Conservation (phyloP, 2,329 filamentous ascomycete genomes). For the Aureobasidium uvarum region DNA sequence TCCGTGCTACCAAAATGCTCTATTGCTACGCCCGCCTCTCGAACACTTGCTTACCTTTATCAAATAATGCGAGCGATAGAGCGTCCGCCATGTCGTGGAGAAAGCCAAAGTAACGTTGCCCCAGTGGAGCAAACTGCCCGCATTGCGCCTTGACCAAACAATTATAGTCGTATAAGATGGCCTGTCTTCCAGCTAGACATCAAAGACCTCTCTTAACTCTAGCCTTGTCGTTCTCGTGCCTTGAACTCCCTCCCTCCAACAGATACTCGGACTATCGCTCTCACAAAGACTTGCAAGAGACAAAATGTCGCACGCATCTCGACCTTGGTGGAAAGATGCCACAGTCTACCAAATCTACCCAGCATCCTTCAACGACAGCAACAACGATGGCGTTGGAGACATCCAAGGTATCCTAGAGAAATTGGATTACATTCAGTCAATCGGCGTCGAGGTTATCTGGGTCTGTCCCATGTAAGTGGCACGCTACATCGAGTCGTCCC, state of each 20-base stretch:
- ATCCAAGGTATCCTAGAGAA: slow-evolving; percentile 63
- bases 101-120: not conserved
- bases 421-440: slow-evolving; percentile 59
- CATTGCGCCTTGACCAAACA: not conserved
- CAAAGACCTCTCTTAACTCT: not conserved
- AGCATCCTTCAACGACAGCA: slow-evolving; percentile 51
- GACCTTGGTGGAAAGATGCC: slow-evolving; percentile 48
- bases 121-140: not conserved
- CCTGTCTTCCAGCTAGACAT: not conserved
- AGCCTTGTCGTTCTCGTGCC: not conserved
- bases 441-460: slow-evolving; percentile 66
- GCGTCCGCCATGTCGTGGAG: not conserved
- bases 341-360: slow-evolving; percentile 50
- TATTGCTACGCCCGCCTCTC: not conserved
- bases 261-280: too few relatives aligned
- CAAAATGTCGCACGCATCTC: not conserved
- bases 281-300: not conserved
- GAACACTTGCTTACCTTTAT: not conserved
- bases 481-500: not conserved
- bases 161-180: not conserved
- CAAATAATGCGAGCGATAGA: not conserved
- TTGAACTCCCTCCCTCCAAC: not conserved
- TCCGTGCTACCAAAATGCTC: not conserved
- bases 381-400: slow-evolving; percentile 61
- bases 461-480: slow-evolving; percentile 33